These are phyloP conservation scores for Exidia glandulosa DNA, from an alignment of 768 basidiomycete species.

Conservation along the genomic window DNA sequence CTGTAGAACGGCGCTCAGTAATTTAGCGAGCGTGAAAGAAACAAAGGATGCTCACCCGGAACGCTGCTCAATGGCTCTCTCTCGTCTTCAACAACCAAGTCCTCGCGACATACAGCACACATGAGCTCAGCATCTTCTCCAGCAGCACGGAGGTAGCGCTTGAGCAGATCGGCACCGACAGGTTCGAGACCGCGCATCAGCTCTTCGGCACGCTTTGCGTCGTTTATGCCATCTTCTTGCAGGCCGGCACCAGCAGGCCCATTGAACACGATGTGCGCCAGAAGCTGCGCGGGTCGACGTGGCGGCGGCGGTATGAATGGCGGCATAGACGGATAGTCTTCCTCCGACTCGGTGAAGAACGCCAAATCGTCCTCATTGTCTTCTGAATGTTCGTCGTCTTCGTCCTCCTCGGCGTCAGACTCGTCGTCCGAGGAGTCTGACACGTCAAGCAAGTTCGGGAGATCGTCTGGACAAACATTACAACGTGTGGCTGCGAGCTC, in stretches of 20 bases:
- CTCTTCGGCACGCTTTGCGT: background rate
- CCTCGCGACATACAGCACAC: constrained; percentile 1
- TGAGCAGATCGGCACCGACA: background rate
- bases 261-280: background rate
- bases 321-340: background rate
- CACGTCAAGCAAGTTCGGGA: too few relatives aligned
- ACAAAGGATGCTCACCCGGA: too few relatives aligned
- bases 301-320: background rate
- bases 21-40: too few relatives aligned
- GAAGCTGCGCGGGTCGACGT: background rate
- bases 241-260: background rate
- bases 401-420: background rate
- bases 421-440: background rate
- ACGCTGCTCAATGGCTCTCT: background rate
- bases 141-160: background rate
- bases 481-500: too few relatives aligned
- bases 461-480: too few relatives aligned
- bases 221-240: background rate
- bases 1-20: too few relatives aligned
- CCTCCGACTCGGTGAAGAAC: background rate
- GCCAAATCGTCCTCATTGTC: background rate
- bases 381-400: background rate
- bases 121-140: background rate
- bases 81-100: background rate
- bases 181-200: constrained; percentile 4